Percentiles rank a stretch among this genome's conserved stretches.
Evolutionary conservation across 2,329 filamentous ascomycete species (phyloP).

Genomic region (Botrytis squamosa): DNA sequence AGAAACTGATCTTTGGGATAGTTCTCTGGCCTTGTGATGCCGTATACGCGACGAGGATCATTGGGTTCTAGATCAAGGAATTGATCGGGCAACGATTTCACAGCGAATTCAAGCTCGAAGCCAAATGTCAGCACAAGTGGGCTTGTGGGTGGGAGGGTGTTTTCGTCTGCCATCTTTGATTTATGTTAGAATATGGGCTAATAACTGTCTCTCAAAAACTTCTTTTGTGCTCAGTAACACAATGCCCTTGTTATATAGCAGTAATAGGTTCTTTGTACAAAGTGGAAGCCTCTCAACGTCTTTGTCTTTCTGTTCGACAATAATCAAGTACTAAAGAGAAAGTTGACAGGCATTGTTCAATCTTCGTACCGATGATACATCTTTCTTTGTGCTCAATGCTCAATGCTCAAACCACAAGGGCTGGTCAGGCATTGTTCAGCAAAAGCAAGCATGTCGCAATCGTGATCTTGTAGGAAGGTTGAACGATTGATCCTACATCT

Average conservation of each 20-base stretch:
- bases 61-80: not conserved
- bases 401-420: not conserved
- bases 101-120: not conserved
- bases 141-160: not conserved
- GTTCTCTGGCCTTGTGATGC: not conserved
- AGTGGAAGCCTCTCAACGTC: not conserved
- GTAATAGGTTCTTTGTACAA: not conserved
- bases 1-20: not conserved
- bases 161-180: not conserved
- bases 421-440: not conserved
- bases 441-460: not conserved
- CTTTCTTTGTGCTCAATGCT: not conserved
- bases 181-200: not conserved
- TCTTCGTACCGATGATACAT: too few species aligned
- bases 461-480: not conserved
- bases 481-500: not conserved
- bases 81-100: not conserved
- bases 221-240: not conserved
- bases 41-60: not conserved
- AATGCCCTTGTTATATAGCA: not conserved
- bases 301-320: not conserved
- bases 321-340: not conserved
- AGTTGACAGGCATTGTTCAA: not conserved
- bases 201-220: too few species aligned
- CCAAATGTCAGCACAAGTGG: not conserved